Base-by-base conservation (phyloP, 176 grass and related monocot species). In the Triticum dicoccoides region DNA sequence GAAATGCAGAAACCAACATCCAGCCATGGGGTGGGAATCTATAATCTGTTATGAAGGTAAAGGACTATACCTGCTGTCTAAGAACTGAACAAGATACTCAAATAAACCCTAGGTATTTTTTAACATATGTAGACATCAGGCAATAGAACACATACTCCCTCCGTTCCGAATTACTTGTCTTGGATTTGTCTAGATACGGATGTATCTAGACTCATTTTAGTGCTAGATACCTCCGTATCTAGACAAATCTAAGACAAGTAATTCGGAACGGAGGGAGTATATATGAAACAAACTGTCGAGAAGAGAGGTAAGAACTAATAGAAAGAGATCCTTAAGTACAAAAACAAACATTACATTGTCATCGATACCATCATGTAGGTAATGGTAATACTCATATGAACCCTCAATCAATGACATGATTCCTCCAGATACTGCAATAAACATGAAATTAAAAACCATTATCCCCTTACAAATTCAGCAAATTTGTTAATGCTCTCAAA, bases 341-440 rank as follows among this genome's bases (percentile, higher is more conserved):
- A 82, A 75, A 74, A 30, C 4, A 23, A 79, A 86, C 32, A 83
- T 93, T 95, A 98, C 96, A 92, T 91, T 98, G 71, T 98, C 96
- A 91, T 98, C 90, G 52, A 98, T 81, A 38, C 91, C 91, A 86
- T 85, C 88, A 54, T 83, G 95, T 73, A 98, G 79, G 83, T 98
- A 98, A 89, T 98, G 96, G 80, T 94, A 98, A 82, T 98, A 98
- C 90, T 96, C 91, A 88, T 98, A 98, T 4, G 93, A 98, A 77
- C 96, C 91, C 83, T 98, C 96, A 74, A 94, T 94, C 79, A 92
- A 72, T 68, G 96, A 95, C 47, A 82, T 78, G 75, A 88, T 87
- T 75, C 96, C 93, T 81, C 91, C 91, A 87, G 91, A 92, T 85
- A 98, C 96, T 98, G 88, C 91, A 95, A 89, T 84, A 56, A 21